Evolutionary conservation across 768 basidiomycete genomes (phyloP).

Genomic region (Trametes meyenii): DNA sequence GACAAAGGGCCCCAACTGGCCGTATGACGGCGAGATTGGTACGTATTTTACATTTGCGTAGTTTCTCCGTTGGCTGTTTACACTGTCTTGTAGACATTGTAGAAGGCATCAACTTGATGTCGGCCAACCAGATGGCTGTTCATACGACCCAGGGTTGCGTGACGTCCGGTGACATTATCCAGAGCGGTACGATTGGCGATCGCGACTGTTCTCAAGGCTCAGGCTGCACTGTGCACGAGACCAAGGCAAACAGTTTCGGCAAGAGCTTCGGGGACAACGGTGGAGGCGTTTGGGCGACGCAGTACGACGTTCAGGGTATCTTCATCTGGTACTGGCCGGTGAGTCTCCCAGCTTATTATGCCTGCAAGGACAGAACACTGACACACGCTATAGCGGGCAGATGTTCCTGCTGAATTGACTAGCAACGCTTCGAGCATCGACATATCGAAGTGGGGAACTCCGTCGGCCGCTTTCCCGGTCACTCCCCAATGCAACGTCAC

Average conservation of each 20-base stretch:
- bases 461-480: constrained; percentile 44
- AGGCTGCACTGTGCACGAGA: constrained; percentile 41
- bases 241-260: constrained; percentile 43
- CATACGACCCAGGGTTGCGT: constrained; percentile 49
- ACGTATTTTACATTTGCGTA: background rate
- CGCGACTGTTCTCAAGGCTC: constrained; percentile 38
- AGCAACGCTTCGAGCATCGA: constrained; percentile 37
- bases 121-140: constrained; percentile 58
- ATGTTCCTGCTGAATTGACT: constrained; percentile 39
- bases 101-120: constrained; percentile 58
- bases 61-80: background rate
- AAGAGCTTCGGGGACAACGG: constrained; percentile 48
- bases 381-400: constrained; percentile 33
- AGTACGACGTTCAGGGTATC: constrained; percentile 62
- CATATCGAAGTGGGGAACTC: constrained; percentile 46
- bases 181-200: constrained; percentile 37
- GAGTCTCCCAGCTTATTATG: constrained; percentile 15
- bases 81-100: constrained; percentile 55
- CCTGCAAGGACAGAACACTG: background rate
- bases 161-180: constrained; percentile 33
- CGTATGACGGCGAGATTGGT: constrained; percentile 43
- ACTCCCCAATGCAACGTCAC: constrained; percentile 44
- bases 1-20: constrained; percentile 44
- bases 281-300: constrained; percentile 71
- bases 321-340: constrained; percentile 56